Conservation (phyloP, 306 rosid genomes). For the Mimosa pudica region DNA sequence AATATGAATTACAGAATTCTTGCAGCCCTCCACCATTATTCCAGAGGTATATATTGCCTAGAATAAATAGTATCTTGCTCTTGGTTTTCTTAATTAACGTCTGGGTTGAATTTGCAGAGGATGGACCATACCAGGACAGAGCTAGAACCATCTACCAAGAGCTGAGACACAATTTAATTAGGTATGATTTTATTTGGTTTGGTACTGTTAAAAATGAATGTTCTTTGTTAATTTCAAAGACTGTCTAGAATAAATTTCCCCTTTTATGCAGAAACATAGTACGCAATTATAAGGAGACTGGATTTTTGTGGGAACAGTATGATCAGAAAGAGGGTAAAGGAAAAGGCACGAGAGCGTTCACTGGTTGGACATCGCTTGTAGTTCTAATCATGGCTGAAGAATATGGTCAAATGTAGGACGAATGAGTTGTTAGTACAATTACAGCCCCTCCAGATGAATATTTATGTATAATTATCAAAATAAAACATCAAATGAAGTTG, state of each 20-base stretch:
- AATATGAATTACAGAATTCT: conserved; percentile 80
- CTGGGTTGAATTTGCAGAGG: conserved; percentile 51
- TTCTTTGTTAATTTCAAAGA: neutral
- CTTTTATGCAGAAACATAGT: conserved; percentile 53
- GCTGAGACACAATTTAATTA: conserved; percentile 76
- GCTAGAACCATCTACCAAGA: conserved; percentile 70
- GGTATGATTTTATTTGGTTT: conserved; percentile 50
- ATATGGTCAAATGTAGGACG: conserved; percentile 52
- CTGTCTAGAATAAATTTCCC: neutral
- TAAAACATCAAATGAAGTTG: neutral
- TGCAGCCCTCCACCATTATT: conserved; percentile 85
- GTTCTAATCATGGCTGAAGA: conserved; percentile 82
- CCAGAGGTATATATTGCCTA: conserved; percentile 64
- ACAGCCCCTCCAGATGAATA: neutral
- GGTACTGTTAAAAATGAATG: neutral
- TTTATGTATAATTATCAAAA: neutral
- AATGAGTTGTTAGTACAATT: neutral
- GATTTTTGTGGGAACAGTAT: conserved; percentile 90
- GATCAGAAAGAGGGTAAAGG: conserved; percentile 85
- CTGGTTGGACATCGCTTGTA: conserved; percentile 95
- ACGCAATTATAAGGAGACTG: conserved; percentile 61
- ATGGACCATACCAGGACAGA: conserved; percentile 72
- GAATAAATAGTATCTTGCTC: neutral
- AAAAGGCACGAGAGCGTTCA: conserved; percentile 80
- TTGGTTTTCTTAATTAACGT: conserved; percentile 29